Base-by-base conservation (phyloP, 2,329 filamentous ascomycete species). In the Botrytis elliptica region DNA sequence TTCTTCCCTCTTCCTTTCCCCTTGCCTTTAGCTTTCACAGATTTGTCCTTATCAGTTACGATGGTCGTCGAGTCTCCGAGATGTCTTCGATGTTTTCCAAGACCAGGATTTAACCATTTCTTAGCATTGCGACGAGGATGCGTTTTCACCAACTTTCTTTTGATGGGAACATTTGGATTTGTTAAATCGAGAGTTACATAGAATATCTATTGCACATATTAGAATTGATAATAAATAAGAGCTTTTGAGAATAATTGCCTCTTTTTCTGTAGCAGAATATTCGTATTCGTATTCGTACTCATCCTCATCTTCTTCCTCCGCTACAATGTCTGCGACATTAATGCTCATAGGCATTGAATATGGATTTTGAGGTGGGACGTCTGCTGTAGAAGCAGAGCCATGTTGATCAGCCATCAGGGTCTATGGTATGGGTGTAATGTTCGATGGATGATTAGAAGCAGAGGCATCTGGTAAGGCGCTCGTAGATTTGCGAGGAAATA, bases 231-330 rank as follows among this genome's bases (percentile, higher is more conserved):
- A n/a, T 36, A 40, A 4, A 33, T 57, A 29, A 25, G 55, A n/a
- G 46, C 20, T 49, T 25, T 10, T 22, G 9, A 66, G 29, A 52
- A 12, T 9, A 71, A 78, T 29, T 74, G 88, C 89, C 84, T 91
- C 89, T 22, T 85, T 90, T 78, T 91, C 89, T 0, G 88, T 90
- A 4, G 83, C 82, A 0, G 89, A 91, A 78, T 91, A 91, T 77
- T 91, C 89, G 76, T 91, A 91, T 77, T 91, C 89, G 76, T 91
- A 91, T 78, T 91, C 89, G 88, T 88, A 91, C 4, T 64, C 62
- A 22, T 64, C 38, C 1, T 90, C 88, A 22, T 90, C 88, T 67
- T 91, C 87, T 74, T 89, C 84, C 16, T 59, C 62, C 55, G 75
- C 75, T 16, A 71, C 65, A 75, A 36, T 62, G 22, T 65, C 29